Evolutionary conservation across 257 asterid species (phyloP), one percentile per base, ranked within the genome.

Genomic region (Perilla frutescens): DNA sequence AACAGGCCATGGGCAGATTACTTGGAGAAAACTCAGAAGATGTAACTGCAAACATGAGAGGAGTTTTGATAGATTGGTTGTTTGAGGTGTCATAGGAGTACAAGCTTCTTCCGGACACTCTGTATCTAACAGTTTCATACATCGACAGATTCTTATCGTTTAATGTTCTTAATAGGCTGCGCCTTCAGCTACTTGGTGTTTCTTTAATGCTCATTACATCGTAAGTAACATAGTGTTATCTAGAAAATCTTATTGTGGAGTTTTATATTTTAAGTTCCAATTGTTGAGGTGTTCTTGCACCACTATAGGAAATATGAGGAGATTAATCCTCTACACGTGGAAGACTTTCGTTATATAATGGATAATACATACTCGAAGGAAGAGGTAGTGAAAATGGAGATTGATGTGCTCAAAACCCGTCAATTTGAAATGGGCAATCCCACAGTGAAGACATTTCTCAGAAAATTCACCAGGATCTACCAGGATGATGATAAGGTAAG

Each of bases 121-220:
- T 94, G 36, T 88, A 89, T 48, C 77, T 88, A 36, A 70, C 97
- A 0, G 90, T 94, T 71, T 78, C 87, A 1, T 90, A 91, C 78
- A 74, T 94, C 0, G 98, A 94, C 62, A 84, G 92, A 72, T 90
- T 81, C 81, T 79, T 91, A 40, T 91, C 99, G 0, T 61, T 36
- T 68, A 86, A 71, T 62, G 78, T 56, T 34, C 71, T 91, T 15
- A 74, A 43, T 40, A 67, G 96, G 69, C 89, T 89, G 77, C 82
- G 44, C 14, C 98, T 94, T 56, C 98, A 94, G 88, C 97, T 94
- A 64, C 88, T 94, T 26, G 99, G 99, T 4, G 96, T 94, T 79
- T 88, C 99, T n/a, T 92, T 98, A 5, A 94, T 94, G 99, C 97
- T 92, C 11, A 83, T 95, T 77, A 96, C 98, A 77, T 89, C 99